phyloP scores from a whole-genome alignment of 257 asterid species.

The Penstemon barbatus region DNA sequence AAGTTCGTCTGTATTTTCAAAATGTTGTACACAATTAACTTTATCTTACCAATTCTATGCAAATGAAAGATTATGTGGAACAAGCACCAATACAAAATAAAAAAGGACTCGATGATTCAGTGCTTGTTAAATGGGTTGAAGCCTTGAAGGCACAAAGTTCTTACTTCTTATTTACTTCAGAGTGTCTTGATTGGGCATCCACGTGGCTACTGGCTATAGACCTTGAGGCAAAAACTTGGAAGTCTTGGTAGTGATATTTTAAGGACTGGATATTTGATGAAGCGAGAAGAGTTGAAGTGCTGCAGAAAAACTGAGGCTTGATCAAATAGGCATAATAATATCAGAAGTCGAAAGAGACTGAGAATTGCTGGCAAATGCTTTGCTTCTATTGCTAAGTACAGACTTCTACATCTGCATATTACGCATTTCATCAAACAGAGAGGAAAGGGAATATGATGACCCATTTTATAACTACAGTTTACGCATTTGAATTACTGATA shows the following conservation, averaged over 20 bases:
- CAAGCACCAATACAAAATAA: neutral
- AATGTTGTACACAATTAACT: neutral
- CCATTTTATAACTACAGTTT: no score
- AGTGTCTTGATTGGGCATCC: constrained; percentile 1
- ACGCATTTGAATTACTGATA: no score
- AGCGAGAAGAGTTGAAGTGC: neutral
- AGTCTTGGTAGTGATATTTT: constrained; percentile 1
- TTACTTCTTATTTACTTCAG: neutral
- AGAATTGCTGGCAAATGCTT: neutral
- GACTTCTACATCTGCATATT: neutral
- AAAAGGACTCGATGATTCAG: neutral
- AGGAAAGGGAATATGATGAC: neutral
- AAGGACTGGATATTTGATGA: constrained; percentile 9
- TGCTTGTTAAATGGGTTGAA: neutral
- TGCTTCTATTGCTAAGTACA: neutral
- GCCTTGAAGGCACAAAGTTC: neutral
- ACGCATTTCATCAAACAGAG: neutral
- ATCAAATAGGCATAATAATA: neutral
- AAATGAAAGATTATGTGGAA: neutral
- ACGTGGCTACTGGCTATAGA: neutral
- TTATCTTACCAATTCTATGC: neutral
- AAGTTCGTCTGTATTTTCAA: neutral
- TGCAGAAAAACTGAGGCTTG: neutral
- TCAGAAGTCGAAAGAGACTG: neutral
- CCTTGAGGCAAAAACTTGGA: neutral